These are phyloP conservation scores for Leonotis leonurus DNA, from an alignment of 257 asterid genomes.

Conservation along the genomic window DNA sequence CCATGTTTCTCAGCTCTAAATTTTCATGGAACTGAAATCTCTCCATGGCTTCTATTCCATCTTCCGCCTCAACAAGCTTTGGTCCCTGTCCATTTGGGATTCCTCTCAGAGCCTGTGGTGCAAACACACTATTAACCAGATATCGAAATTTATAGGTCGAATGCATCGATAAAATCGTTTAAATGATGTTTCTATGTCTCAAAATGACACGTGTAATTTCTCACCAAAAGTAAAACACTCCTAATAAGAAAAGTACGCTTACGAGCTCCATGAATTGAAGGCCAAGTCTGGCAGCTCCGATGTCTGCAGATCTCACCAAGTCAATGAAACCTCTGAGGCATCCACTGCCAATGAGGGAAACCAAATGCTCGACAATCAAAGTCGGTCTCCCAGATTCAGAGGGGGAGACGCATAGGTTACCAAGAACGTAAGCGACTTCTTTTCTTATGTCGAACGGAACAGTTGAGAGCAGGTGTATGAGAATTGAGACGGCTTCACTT, in stretches of 20 bases:
- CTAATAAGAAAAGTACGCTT: slow-evolving; percentile 17
- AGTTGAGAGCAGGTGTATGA: slow-evolving; percentile 55
- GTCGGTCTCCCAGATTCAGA: slow-evolving; percentile 61
- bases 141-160: too few species aligned
- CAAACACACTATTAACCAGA: not conserved
- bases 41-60: slow-evolving; percentile 96
- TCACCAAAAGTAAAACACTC: not conserved
- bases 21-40: slow-evolving; percentile 87
- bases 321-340: slow-evolving; percentile 73
- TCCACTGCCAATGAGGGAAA: slow-evolving; percentile 64
- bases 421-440: slow-evolving; percentile 87
- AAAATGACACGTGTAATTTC: too few species aligned
- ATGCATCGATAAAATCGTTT: too few species aligned
- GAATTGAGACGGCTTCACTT: slow-evolving; percentile 60
- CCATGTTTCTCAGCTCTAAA: slow-evolving; percentile 76
- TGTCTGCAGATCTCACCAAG: slow-evolving; percentile 79
- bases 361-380: slow-evolving; percentile 72
- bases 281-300: slow-evolving; percentile 86
- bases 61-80: slow-evolving; percentile 77
- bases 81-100: slow-evolving; percentile 77
- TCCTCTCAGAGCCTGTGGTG: slow-evolving; percentile 74
- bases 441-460: slow-evolving; percentile 85
- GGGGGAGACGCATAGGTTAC: slow-evolving; percentile 77
- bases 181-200: too few species aligned
- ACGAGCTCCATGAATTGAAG: slow-evolving; percentile 96